Percentiles rank a stretch among this genome's conserved stretches.
These are phyloP conservation scores for Tremella yokohamensis DNA, from an alignment of 768 basidiomycete genomes.

Conservation along the genomic window DNA sequence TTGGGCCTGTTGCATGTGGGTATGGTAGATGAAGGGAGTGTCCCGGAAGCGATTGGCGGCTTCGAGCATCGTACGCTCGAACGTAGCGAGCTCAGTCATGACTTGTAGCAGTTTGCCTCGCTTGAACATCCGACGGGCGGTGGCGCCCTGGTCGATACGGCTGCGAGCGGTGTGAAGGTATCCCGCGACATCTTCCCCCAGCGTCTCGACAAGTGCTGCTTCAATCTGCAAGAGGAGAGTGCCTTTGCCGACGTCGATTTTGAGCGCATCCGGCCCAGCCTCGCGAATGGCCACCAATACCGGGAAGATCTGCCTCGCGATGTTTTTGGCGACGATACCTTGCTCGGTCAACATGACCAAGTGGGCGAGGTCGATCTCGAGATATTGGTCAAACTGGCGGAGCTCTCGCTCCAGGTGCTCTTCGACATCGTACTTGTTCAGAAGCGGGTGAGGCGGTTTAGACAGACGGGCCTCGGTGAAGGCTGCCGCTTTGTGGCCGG, in stretches of 20 bases:
- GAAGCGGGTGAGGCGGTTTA: conserved; percentile 7
- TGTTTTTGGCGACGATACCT: conserved; percentile 4
- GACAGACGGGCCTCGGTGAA: not conserved
- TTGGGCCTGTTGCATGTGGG: conserved; percentile 15
- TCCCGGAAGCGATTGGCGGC: not conserved
- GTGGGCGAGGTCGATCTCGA: conserved; percentile 13
- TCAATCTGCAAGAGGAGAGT: conserved; percentile 16
- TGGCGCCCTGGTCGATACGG: conserved; percentile 16
- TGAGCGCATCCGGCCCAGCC: not conserved
- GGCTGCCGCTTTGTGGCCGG: too few species aligned
- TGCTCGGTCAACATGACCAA: conserved; percentile 12
- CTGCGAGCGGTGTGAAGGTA: conserved; percentile 14
- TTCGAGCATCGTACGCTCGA: conserved; percentile 4
- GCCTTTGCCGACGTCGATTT: conserved; percentile 11
- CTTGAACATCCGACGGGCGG: conserved; percentile 14
- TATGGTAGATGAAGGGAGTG: conserved; percentile 8
- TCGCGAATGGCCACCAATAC: conserved; percentile 8
- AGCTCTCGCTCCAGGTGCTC: conserved; percentile 3
- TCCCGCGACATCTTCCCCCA: conserved; percentile 15
- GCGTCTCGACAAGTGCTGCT: not conserved
- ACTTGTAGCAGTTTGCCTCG: conserved; percentile 8
- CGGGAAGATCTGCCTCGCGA: conserved; percentile 12
- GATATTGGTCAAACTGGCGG: conserved; percentile 6
- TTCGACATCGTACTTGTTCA: not conserved
- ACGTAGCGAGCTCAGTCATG: conserved; percentile 1